Base-by-base conservation (phyloP, 2,329 filamentous ascomycete species). In the Hypomyces perniciosus region DNA sequence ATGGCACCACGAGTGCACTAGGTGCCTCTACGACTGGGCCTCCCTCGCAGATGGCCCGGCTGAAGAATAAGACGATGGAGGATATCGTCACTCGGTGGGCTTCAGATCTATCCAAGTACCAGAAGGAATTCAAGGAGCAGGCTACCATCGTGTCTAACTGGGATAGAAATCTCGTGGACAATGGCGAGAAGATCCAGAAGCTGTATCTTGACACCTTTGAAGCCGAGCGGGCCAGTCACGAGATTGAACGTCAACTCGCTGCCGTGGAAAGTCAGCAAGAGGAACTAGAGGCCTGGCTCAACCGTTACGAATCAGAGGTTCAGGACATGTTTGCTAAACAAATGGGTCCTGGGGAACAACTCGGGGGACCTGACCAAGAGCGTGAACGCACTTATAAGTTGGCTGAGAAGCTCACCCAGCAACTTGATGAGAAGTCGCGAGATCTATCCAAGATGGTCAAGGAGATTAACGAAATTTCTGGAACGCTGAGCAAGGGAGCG, bases 31-130 rank as follows among this genome's bases (percentile, higher is more conserved):
- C 88, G 4, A 77, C 82, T 33, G 91, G 91, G 0, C 90, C 91
- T 1, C 75, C 85, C 3, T 92, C 93, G 12, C 85, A 90, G 51
- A 83, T 95, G 62, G 93, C 92, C 4, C 86, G 93, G 29, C 77
- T 99, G 35, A 96, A 96, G 76, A 96, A 96, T 70, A 97, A 96
- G 73, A 96, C 92, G 1, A 96, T 99, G 88, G 93, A 99, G 64
- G 93, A 99, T 67, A 96, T 99, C 57, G 90, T 99, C 58, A 96
- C 90, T 4, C 84, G 90, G 31, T 99, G 93, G 93, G 93, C 93
- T 2, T 90, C 90, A 0, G 93, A 97, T 64, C 76, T 99, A 45
- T 87, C 90, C 48, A 95, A 95, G 64, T 96, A 99, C 65, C 92
- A 97, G 64, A 95, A 96, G 67, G 90, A 95, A 53, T 99, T 97